Evolutionary conservation across 2,329 filamentous ascomycete species (phyloP).

Genomic region (Macrophomina tecta): DNA sequence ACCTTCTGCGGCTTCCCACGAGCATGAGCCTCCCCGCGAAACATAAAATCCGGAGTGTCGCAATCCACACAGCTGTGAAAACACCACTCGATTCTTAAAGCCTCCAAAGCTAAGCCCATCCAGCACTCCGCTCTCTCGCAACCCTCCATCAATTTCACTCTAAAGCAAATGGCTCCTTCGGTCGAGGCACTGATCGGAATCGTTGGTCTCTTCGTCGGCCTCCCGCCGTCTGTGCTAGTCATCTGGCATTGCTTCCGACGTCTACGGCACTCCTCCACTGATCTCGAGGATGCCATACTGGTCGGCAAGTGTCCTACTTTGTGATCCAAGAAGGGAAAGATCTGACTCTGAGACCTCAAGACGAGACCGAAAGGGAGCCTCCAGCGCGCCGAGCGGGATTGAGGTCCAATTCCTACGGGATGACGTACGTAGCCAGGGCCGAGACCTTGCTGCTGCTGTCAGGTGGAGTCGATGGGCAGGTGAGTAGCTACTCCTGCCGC

Average conservation of each 20-base stretch:
- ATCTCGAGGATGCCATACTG: not conserved
- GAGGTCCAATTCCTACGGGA: not conserved
- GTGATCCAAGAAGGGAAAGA: no score
- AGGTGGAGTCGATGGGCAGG: not conserved
- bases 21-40: not conserved
- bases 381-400: not conserved
- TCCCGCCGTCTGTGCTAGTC: not conserved
- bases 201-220: not conserved
- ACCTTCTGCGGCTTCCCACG: not conserved
- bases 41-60: not conserved
- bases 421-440: not conserved
- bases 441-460: not conserved
- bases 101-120: not conserved
- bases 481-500: not conserved
- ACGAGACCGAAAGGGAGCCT: not conserved
- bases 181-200: not conserved
- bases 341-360: not conserved
- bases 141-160: no score
- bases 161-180: not conserved
- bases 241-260: not conserved
- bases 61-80: no score
- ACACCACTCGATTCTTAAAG: no score
- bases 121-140: not conserved
- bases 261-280: not conserved
- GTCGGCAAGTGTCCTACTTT: not conserved